A percentile compares a stretch with the other conserved stretches of the same genome.
These are phyloP conservation scores for Suillus spraguei DNA, from an alignment of 768 basidiomycete genomes.

Conservation along the genomic window DNA sequence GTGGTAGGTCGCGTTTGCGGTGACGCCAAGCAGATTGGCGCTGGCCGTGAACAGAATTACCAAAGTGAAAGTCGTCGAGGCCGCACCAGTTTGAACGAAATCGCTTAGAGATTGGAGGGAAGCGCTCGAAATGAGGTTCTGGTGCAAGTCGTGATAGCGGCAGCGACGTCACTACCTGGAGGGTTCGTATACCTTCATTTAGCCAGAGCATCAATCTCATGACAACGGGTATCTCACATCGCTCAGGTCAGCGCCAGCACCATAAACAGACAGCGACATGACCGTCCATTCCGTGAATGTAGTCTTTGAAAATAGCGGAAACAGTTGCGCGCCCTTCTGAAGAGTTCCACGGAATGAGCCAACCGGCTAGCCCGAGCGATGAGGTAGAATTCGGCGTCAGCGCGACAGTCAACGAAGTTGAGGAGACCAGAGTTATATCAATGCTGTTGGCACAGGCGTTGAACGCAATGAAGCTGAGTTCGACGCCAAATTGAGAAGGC, in stretches of 20 bases:
- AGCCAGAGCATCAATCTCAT: conserved; percentile 46
- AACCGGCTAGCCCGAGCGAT: conserved; percentile 56
- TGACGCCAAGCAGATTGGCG: conserved; percentile 60
- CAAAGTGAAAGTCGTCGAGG: conserved; percentile 56
- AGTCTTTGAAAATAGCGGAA: conserved; percentile 70
- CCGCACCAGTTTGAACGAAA: conserved; percentile 62
- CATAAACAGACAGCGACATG: conserved; percentile 58
- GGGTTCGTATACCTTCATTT: conserved; percentile 67
- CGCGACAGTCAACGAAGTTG: conserved; percentile 48
- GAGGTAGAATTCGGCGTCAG: conserved; percentile 57
- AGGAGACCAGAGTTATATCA: conserved; percentile 61
- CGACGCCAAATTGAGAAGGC: conserved; percentile 78
- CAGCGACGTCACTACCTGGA: conserved; percentile 58
- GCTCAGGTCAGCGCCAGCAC: conserved; percentile 57
- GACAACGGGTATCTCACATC: conserved; percentile 43
- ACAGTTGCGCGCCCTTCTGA: conserved; percentile 56
- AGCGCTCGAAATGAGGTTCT: conserved; percentile 59
- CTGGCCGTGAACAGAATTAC: conserved; percentile 74
- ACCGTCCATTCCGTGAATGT: conserved; percentile 67
- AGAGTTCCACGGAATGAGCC: conserved; percentile 62
- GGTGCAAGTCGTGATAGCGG: conserved; percentile 68
- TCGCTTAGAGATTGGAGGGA: conserved; percentile 62
- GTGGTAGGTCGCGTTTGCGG: conserved; percentile 56
- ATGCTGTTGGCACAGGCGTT: conserved; percentile 55
- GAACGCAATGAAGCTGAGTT: conserved; percentile 62